Evolutionary conservation across 441 rosid genomes (phyloP).

Genomic region (Populus hybrid): DNA sequence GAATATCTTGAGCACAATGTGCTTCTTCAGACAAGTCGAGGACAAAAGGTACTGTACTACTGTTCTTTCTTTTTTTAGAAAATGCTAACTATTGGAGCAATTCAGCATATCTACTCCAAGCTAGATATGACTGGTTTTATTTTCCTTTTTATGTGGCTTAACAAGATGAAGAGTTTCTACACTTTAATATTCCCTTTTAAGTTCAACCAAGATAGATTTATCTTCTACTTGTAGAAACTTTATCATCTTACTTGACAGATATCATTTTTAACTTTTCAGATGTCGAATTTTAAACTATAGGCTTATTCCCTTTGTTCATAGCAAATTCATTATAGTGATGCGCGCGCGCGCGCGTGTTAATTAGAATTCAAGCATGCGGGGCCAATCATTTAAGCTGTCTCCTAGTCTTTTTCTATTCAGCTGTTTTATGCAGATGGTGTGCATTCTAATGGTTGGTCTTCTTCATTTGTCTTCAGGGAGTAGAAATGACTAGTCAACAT

Average conservation of each 20-base stretch:
- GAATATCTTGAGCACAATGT: conserved; percentile 53
- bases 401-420: conserved; percentile 3
- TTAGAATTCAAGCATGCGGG: neutral
- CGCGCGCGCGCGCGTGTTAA: neutral
- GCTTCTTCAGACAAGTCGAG: conserved; percentile 28
- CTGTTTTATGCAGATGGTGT: neutral
- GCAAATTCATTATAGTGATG: neutral
- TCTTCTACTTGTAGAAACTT: conserved; percentile 4
- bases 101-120: neutral
- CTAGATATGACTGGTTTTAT: neutral
- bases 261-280: neutral
- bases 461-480: conserved; percentile 38
- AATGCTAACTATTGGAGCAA: conserved; percentile 4
- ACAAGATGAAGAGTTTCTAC: neutral
- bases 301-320: neutral
- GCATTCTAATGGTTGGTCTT: conserved; percentile 4
- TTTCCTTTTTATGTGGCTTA: neutral
- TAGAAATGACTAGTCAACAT: conserved; percentile 28
- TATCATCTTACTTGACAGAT: neutral
- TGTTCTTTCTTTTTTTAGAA: conserved; percentile 7
- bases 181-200: neutral
- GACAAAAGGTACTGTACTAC: conserved; percentile 30
- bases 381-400: neutral
- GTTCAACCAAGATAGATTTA: neutral
- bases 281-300: neutral